phyloP scores from a whole-genome alignment of 768 basidiomycete species.

The Myochromella boudieri region DNA sequence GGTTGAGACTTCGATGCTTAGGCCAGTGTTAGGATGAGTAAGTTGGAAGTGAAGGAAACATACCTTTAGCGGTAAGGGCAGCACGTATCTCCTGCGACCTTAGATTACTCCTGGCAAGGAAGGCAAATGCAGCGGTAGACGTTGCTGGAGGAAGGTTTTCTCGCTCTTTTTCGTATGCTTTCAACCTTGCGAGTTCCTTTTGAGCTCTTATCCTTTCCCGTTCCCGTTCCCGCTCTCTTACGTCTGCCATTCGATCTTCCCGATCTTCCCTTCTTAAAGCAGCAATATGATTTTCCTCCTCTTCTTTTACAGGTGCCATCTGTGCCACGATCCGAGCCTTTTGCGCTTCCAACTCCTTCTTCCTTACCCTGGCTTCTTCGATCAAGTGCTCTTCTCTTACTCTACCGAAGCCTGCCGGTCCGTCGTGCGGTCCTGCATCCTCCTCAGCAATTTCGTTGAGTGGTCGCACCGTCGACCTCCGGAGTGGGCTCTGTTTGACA shows the following conservation, averaged over 20 bases:
- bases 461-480: slow-evolving; percentile 38
- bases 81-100: too few relatives aligned
- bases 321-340: slow-evolving; percentile 93
- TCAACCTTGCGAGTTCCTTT: slow-evolving; percentile 19
- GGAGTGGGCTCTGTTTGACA: slow-evolving; percentile 56
- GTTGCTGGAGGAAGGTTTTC: slow-evolving; percentile 28
- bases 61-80: too few relatives aligned
- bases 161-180: slow-evolving; percentile 30
- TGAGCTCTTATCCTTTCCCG: slow-evolving; percentile 22
- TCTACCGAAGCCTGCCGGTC: slow-evolving; percentile 18
- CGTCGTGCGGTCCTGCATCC: slow-evolving; percentile 26
- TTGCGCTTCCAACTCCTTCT: slow-evolving; percentile 84
- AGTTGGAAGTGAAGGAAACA: too few relatives aligned
- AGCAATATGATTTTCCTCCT: slow-evolving; percentile 33
- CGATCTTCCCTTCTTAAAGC: slow-evolving; percentile 2
- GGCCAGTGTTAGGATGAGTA: too few relatives aligned
- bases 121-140: too few relatives aligned
- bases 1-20: too few relatives aligned
- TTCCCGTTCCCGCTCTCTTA: slow-evolving; percentile 20
- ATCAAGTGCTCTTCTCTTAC: slow-evolving; percentile 26
- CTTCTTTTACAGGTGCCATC: slow-evolving; percentile 72
- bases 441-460: slow-evolving; percentile 45
- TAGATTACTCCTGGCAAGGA: too few relatives aligned
- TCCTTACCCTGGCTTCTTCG: slow-evolving; percentile 38
- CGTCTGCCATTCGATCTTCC: too few relatives aligned